phyloP scores from a whole-genome alignment of 768 basidiomycete species.

The Tephrocybe sp. region DNA sequence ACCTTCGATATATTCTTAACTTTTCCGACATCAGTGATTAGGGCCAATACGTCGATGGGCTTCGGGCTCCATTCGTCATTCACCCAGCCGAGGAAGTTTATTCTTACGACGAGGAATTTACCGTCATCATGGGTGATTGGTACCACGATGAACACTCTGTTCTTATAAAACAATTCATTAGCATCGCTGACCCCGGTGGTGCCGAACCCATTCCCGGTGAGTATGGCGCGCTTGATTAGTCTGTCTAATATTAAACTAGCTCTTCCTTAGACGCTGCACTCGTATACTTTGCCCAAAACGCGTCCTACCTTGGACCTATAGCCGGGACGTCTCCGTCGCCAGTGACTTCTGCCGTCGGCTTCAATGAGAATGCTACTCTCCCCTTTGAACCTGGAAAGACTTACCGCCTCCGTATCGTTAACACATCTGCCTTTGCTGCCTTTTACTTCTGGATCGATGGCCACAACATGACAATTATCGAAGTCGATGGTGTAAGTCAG shows the following conservation, averaged over 20 bases:
- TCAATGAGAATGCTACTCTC: constrained; percentile 86
- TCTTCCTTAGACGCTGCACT: constrained; percentile 62
- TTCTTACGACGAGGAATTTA: constrained; percentile 88
- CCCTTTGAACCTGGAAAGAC: constrained; percentile 86
- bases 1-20: neutral
- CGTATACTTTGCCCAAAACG: constrained; percentile 82
- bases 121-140: constrained; percentile 88
- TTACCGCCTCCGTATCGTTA: constrained; percentile 87
- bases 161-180: constrained; percentile 69
- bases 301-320: constrained; percentile 64
- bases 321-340: constrained; percentile 47
- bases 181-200: constrained; percentile 74
- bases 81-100: constrained; percentile 67
- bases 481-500: constrained; percentile 73
- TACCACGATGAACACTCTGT: constrained; percentile 76
- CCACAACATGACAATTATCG: constrained; percentile 82
- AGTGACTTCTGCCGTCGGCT: constrained; percentile 65
- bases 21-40: constrained; percentile 22
- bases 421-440: constrained; percentile 70
- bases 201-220: constrained; percentile 87
- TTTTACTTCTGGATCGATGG: constrained; percentile 92
- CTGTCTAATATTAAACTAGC: no score
- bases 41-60: constrained; percentile 93
- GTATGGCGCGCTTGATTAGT: constrained; percentile 12
- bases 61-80: constrained; percentile 84